Conservation (phyloP, 345 rosid species). For the Nasturtium officinale region DNA sequence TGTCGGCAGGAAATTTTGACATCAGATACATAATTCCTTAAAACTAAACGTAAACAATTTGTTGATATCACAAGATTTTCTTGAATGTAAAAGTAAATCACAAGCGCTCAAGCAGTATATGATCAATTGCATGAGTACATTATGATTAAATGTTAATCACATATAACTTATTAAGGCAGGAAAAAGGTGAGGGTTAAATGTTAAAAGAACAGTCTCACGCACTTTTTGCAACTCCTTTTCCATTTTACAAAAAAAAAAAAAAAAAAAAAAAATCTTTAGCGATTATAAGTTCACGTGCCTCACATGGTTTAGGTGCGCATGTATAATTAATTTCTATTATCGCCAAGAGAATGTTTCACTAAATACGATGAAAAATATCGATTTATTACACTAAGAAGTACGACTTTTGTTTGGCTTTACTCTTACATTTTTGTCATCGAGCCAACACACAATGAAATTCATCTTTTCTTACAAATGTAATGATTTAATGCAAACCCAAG, state of each 20-base stretch:
- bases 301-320: constrained; percentile 9
- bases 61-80: not conserved
- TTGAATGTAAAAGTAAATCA: not conserved
- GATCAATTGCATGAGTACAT: not conserved
- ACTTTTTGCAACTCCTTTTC: not conserved
- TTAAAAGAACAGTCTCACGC: not conserved
- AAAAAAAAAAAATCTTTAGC: not conserved
- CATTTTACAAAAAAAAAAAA: too few relatives aligned
- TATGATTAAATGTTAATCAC: not conserved
- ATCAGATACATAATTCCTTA: constrained; percentile 8
- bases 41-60: not conserved
- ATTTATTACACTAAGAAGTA: not conserved
- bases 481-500: not conserved
- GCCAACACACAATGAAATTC: not conserved
- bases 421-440: not conserved
- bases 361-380: not conserved
- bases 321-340: not conserved
- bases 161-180: not conserved
- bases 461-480: not conserved
- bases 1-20: constrained; percentile 39
- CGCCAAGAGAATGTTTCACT: not conserved
- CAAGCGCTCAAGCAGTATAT: not conserved
- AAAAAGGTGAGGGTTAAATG: not conserved
- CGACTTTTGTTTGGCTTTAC: not conserved
- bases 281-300: not conserved